A percentile compares a stretch with the other conserved stretches of the same genome.
phyloP scores from a whole-genome alignment of 331 rosid species.

The Acacia concinna region DNA sequence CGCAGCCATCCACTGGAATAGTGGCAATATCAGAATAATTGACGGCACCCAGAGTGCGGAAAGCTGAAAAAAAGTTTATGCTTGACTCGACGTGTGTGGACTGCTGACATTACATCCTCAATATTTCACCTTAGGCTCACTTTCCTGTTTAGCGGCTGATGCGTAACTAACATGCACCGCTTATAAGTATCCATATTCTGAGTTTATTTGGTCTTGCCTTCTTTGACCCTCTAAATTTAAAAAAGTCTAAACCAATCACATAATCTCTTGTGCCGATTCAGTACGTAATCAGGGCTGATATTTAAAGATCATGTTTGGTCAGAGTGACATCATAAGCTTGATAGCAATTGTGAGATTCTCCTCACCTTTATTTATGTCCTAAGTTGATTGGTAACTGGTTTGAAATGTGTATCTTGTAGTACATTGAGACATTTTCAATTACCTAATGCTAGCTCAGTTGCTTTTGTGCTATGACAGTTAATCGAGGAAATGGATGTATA shows the following conservation, averaged over 20 bases:
- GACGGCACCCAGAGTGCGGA: slow-evolving; percentile 94
- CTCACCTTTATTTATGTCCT: no score
- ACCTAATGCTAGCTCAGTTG: neutral
- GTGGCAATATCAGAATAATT: slow-evolving; percentile 96
- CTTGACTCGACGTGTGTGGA: slow-evolving; percentile 79
- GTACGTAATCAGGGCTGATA: neutral
- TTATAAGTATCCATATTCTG: neutral
- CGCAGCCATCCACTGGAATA: slow-evolving; percentile 85
- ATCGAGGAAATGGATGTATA: neutral
- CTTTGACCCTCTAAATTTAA: neutral
- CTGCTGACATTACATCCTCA: slow-evolving; percentile 94
- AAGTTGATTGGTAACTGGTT: neutral
- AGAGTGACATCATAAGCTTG: neutral
- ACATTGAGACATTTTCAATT: neutral
- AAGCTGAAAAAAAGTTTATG: slow-evolving; percentile 86
- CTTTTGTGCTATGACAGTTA: neutral
- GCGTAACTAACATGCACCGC: no score
- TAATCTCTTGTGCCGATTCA: neutral
- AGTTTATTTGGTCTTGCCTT: neutral
- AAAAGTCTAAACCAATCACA: neutral
- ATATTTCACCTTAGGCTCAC: slow-evolving; percentile 67
- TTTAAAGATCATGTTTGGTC: neutral
- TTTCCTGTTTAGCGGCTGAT: neutral
- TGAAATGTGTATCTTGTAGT: neutral
- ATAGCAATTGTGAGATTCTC: no score